phyloP scores from a whole-genome alignment of 2,329 filamentous ascomycete species.

The Lomentospora prolificans region DNA sequence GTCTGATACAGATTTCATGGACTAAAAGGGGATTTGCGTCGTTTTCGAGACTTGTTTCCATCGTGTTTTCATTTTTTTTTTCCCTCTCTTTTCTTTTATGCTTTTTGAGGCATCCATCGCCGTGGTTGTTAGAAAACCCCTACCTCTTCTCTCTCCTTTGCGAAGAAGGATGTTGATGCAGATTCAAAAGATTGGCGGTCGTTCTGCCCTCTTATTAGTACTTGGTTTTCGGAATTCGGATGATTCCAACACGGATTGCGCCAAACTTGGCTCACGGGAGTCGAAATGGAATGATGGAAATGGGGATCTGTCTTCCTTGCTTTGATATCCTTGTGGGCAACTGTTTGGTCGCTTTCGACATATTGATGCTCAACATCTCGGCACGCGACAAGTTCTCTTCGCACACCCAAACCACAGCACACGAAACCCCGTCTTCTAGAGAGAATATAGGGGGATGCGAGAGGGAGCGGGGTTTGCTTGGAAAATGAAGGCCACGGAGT shows the following conservation, averaged over 20 bases:
- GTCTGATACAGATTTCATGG: slow-evolving; percentile 4
- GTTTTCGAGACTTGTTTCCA: not conserved
- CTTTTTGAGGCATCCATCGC: not conserved
- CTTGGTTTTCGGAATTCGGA: not conserved
- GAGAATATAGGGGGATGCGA: no score
- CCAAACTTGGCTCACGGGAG: not conserved
- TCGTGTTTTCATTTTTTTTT: slow-evolving; percentile 1
- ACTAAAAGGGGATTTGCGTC: not conserved
- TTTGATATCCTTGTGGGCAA: not conserved
- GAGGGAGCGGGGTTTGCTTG: no score
- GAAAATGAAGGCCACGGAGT: no score
- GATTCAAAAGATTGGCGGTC: not conserved
- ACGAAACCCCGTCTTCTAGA: no score
- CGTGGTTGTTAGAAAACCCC: no score
- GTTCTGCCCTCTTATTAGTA: not conserved
- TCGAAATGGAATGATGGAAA: not conserved
- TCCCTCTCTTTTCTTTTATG: not conserved
- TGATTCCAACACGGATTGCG: not conserved
- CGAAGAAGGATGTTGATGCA: not conserved
- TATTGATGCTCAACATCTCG: not conserved
- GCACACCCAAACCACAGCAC: no score
- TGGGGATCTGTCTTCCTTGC: not conserved
- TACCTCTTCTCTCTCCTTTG: not conserved
- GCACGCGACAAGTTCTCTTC: no score
- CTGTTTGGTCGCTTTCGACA: not conserved